Conservation (phyloP, 106 monocot species). For the Platanthera zijinensis region DNA sequence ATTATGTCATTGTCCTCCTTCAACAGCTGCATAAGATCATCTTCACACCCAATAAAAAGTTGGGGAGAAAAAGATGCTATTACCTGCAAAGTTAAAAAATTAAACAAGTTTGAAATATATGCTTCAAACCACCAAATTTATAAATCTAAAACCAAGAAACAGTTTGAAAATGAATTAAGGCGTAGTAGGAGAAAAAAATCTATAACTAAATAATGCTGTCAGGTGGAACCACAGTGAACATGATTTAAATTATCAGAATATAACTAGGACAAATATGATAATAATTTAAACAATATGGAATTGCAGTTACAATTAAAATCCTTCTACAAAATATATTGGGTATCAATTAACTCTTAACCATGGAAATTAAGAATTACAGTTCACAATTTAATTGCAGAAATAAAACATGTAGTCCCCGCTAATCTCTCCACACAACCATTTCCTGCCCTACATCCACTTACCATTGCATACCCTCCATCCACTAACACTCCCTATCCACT, state of each 20-base stretch:
- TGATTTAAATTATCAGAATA: not conserved
- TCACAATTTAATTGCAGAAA: not conserved
- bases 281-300: not conserved
- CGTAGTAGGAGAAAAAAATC: not conserved
- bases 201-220: not conserved
- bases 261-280: not conserved
- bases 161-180: not conserved
- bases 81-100: slow-evolving; percentile 32
- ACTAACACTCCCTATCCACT: too few species aligned
- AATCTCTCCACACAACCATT: too few species aligned
- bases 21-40: slow-evolving; percentile 68
- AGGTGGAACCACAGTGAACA: not conserved
- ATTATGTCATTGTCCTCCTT: slow-evolving; percentile 80
- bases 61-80: slow-evolving; percentile 65
- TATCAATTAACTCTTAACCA: not conserved
- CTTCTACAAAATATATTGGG: not conserved
- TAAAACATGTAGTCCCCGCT: not conserved
- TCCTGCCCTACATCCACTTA: too few species aligned
- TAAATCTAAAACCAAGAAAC: not conserved
- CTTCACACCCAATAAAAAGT: slow-evolving; percentile 65
- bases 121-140: not conserved
- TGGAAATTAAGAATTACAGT: too few species aligned
- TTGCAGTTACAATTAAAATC: not conserved
- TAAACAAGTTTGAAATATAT: not conserved
- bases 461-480: too few species aligned